Percentiles rank a stretch among this genome's conserved stretches.
Evolutionary conservation across 2,329 filamentous ascomycete species (phyloP).

Genomic region (Madurella fahalii): DNA sequence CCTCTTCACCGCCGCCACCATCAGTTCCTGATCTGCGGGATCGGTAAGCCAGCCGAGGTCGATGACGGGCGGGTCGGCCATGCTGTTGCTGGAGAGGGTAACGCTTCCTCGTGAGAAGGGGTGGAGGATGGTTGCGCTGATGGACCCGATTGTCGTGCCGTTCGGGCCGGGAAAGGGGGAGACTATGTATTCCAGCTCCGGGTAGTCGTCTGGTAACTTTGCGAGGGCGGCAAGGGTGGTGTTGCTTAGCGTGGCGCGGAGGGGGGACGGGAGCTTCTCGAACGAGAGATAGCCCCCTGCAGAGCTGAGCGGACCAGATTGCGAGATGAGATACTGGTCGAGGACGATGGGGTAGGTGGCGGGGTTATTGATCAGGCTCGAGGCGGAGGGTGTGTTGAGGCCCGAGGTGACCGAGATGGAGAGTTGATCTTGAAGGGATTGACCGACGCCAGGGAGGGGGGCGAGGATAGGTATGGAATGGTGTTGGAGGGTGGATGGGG

Average conservation of each 20-base stretch:
- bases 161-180: background rate
- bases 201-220: conserved; percentile 32
- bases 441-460: conserved; percentile 57
- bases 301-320: conserved; percentile 28
- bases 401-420: conserved; percentile 32
- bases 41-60: conserved; percentile 23
- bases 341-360: conserved; percentile 24
- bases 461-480: conserved; percentile 47
- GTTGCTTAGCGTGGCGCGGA: conserved; percentile 21
- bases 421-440: conserved; percentile 54
- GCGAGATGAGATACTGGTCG: conserved; percentile 25
- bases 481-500: conserved; percentile 27
- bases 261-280: conserved; percentile 31
- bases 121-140: background rate
- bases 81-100: conserved; percentile 22
- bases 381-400: conserved; percentile 32
- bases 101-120: conserved; percentile 17
- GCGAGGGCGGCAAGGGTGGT: conserved; percentile 22
- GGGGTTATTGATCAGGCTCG: conserved; percentile 26
- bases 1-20: conserved; percentile 2
- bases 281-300: conserved; percentile 28
- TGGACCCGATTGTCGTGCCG: background rate
- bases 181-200: conserved; percentile 25
- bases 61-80: conserved; percentile 25
- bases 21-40: conserved; percentile 12